phyloP scores from a whole-genome alignment of 78 protist genomes.

The Protostelium mycophagum region DNA sequence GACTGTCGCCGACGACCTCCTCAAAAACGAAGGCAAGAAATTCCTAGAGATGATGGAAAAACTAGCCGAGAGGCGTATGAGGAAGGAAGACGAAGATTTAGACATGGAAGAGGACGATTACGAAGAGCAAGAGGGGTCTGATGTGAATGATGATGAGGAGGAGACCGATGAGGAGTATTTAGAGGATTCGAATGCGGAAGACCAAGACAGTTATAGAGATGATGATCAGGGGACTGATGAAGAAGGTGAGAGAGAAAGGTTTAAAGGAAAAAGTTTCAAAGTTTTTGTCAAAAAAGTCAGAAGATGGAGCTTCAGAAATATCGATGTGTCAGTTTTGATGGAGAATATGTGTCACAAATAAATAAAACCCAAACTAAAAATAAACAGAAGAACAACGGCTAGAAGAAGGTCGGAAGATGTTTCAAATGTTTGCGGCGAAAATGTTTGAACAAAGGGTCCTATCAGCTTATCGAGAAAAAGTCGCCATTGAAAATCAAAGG shows the following conservation, averaged over 20 bases:
- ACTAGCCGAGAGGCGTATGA: constrained; percentile 34
- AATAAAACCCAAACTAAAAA: too few relatives aligned
- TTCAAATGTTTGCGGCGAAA: constrained; percentile 61
- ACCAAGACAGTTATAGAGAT: not conserved
- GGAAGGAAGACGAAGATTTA: constrained; percentile 5
- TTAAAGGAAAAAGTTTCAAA: not conserved
- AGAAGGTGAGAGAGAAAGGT: not conserved
- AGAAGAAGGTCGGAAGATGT: constrained; percentile 69
- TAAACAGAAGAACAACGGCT: constrained; percentile 40
- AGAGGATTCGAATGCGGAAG: not conserved
- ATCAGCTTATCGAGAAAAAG: constrained; percentile 44
- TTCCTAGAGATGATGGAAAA: constrained; percentile 55
- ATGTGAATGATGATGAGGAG: constrained; percentile 17
- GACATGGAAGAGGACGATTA: constrained; percentile 38
- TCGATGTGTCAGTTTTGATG: too few relatives aligned
- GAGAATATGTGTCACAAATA: too few relatives aligned
- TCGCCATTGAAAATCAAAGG: constrained; percentile 39
- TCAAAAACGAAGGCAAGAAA: constrained; percentile 28
- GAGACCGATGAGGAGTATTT: constrained; percentile 17
- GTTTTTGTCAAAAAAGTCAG: constrained; percentile 3
- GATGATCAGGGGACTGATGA: constrained; percentile 4
- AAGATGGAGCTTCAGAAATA: too few relatives aligned
- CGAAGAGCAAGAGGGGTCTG: constrained; percentile 14
- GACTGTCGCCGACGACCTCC: constrained; percentile 30
- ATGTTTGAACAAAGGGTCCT: constrained; percentile 66